Base-by-base conservation (phyloP, 495 filamentous ascomycete species). In the Xylaria intraflava region DNA sequence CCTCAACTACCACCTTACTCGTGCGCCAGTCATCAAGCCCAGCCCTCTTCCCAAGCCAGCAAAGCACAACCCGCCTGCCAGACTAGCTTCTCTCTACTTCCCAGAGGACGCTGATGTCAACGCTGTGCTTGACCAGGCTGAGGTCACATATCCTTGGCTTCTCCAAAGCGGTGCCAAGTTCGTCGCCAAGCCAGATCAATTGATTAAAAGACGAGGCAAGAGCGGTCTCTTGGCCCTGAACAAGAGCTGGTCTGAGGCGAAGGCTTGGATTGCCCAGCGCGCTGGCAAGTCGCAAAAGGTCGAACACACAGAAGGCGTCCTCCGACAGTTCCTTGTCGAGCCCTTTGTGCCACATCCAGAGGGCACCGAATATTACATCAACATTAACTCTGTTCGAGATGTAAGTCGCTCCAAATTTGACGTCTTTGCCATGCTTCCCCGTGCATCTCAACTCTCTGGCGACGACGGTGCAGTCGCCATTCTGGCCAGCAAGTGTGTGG, bases 1-100 rank as follows among this genome's bases (percentile, higher is more conserved):
- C 80, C 79, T 99, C 80, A 96, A 95, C 86, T 99, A 96, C 81
- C 93, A 99, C 83, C 91, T 99, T 79, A 99, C 93, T 61, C 87
- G 93, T 66, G 90, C 93, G 54, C 86, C 92, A 52, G 86, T 95
- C 68, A 96, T 99, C 83, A 95, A 96, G 84, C 90, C 93, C 46
- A 89, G 90, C 65, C 88, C 94, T 72, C 89, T 99, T 22, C 90
- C 93, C 59, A 67, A 81, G 59, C 78, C 88, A 57, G 68, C 83
- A 54, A 93, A 83, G 69, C 93, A 99, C 83, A 97, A 97, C 77
- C 77, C 93, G 57, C 82, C 94, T 49, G 75, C 93, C 63, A 88
- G 84, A 71, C 88, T 99, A 58, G 92, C 91, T 45, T 89, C 89
- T 42, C 81, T 99, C 57, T 78, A 90, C 78, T 99, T 99, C 79